Evolutionary conservation across 768 basidiomycete species (phyloP), one percentile per base, ranked within the genome.

Genomic region (Tulasnella sp.): DNA sequence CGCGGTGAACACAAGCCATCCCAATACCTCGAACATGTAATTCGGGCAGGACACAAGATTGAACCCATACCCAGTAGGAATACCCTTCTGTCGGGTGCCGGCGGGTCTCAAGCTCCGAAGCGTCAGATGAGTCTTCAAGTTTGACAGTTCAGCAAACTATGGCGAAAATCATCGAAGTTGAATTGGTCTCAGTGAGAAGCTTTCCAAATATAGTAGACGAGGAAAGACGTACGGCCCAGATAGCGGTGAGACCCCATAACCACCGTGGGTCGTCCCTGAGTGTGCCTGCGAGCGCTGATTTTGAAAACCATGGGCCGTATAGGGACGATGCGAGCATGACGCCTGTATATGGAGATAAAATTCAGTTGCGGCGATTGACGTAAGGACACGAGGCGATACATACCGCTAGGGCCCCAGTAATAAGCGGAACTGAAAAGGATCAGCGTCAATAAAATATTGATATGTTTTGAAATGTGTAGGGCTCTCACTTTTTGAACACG

Each of bases 1-100:
- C 19, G 70, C 70, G 20, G 73, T 73, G 44, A 95, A 71, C 13
- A 73, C 69, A 3, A 70, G 60, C 87, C 93, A 95, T 0, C 69
- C 81, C 22, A 93, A 54, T 6, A 69, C 73, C 67, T 99, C 95
- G 61, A 92, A 96, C 63, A 86, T 79, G 68, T 99, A 99, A 65
- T 99, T 96, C 13, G 93, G 89, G 70, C 76, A 84, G 5, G 87
- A 83, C 34, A 92, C 74, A n/a, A 76, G 66, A 48, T 78, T 70
- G 68, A 96, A 99, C 5, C 91, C 92, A 57, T 90, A 93, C 22
- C 95, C 93, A n/a, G 71, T 67, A 0, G 95, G 95, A 58, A 95
- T 82, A n/a, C 74, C 81, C 42, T 93, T 82, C 49, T 72, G 76
- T 53, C 76, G 79, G 5, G 81, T 75, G 13, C 86, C 88, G 20